A percentile compares a stretch with the other conserved stretches of the same genome.
phyloP scores from a whole-genome alignment of 495 filamentous ascomycete species.

The Penicillium lagena region DNA sequence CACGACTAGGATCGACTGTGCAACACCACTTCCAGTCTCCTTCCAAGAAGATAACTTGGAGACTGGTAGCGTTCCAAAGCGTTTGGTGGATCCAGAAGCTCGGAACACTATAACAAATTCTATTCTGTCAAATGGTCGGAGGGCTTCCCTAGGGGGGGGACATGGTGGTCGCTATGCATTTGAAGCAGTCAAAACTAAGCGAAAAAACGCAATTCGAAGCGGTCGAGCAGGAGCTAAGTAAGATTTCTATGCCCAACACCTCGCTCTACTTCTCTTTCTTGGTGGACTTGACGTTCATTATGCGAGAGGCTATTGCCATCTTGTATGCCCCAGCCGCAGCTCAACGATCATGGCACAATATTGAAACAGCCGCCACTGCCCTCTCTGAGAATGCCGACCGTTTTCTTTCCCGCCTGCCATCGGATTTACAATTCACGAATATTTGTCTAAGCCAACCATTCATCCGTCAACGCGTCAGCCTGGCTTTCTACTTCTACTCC shows the following conservation, averaged over 20 bases:
- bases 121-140: too few relatives aligned
- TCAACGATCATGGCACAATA: constrained; percentile 41
- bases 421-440: constrained; percentile 32
- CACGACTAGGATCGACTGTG: constrained; percentile 46
- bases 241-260: constrained; percentile 12
- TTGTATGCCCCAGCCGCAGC: constrained; percentile 48
- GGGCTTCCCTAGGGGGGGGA: too few relatives aligned
- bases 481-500: constrained; percentile 47
- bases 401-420: constrained; percentile 44
- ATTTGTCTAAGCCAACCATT: constrained; percentile 11
- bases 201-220: too few relatives aligned
- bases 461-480: constrained; percentile 15
- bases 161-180: too few relatives aligned
- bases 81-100: too few relatives aligned
- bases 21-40: constrained; percentile 41
- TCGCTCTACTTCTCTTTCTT: constrained; percentile 38
- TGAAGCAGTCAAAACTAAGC: too few relatives aligned
- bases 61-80: too few relatives aligned
- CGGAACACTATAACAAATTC: too few relatives aligned
- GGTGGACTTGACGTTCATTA: constrained; percentile 36
- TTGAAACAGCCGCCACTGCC: constrained; percentile 39
- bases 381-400: constrained; percentile 36
- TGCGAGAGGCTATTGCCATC: constrained; percentile 35
- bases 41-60: too few relatives aligned
- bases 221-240: too few relatives aligned